phyloP scores from a whole-genome alignment of 164 flowering plant genomes.

The Stephania japonica region DNA sequence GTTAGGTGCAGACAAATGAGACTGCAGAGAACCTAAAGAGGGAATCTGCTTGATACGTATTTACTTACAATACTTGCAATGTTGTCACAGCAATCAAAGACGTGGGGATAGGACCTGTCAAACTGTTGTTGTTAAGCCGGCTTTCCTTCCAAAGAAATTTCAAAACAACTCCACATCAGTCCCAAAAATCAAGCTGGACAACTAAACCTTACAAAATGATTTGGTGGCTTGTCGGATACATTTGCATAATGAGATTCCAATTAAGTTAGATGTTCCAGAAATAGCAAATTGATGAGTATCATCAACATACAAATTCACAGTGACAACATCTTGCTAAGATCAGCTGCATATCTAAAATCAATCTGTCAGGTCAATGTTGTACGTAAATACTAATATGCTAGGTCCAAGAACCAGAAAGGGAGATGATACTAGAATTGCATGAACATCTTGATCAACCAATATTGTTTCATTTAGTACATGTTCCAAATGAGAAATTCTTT shows the following conservation, averaged over 20 bases:
- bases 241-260: neutral
- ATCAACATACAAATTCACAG: neutral
- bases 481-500: neutral
- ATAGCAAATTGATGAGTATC: neutral
- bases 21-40: neutral
- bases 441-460: neutral
- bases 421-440: neutral
- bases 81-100: constrained; percentile 43
- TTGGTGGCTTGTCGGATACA: neutral
- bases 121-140: constrained; percentile 67
- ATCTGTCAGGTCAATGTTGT: neutral
- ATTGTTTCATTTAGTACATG: neutral
- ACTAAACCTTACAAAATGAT: neutral
- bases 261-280: neutral
- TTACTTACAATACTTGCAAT: constrained; percentile 61
- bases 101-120: constrained; percentile 50
- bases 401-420: neutral
- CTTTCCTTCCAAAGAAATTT: constrained; percentile 41
- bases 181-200: neutral
- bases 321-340: neutral
- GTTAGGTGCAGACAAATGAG: neutral
- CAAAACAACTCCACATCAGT: constrained; percentile 6
- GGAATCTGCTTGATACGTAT: constrained; percentile 27
- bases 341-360: neutral
- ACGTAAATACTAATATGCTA: neutral